Evolutionary conservation across 2,329 filamentous ascomycete species (phyloP).

Genomic region (Teratosphaeria pseudoeucalypti): DNA sequence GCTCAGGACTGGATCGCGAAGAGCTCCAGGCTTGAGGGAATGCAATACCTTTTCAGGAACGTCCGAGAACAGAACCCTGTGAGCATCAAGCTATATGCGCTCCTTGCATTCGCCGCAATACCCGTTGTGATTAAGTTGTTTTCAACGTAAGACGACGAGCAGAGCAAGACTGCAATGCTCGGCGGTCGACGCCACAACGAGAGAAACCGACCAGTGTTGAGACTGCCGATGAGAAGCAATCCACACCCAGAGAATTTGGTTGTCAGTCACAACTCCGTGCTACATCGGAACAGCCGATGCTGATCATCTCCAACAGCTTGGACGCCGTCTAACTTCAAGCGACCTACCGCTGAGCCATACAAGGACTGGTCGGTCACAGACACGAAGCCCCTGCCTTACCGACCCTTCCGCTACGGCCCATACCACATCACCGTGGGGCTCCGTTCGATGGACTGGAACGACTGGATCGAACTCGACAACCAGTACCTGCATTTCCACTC

Average conservation of each 20-base stretch:
- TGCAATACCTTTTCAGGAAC: background rate
- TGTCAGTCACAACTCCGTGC: conserved; percentile 26
- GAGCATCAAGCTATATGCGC: conserved; percentile 4
- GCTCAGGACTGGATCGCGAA: background rate
- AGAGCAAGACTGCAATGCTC: background rate
- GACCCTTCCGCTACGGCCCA: conserved; percentile 67
- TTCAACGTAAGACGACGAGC: background rate
- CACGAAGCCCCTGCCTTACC: conserved; percentile 67
- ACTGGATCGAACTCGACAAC: conserved; percentile 81
- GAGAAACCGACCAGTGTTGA: conserved; percentile 32
- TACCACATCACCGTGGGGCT: conserved; percentile 72
- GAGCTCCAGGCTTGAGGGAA: background rate
- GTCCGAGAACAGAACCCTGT: background rate
- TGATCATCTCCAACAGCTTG: conserved; percentile 36
- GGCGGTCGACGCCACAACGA: conserved; percentile 30
- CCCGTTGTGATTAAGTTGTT: background rate
- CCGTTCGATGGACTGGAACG: conserved; percentile 56
- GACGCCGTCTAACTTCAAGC: conserved; percentile 47
- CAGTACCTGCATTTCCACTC: conserved; percentile 63
- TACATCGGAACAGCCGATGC: background rate
- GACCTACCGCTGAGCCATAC: conserved; percentile 52
- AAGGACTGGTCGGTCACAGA: conserved; percentile 56
- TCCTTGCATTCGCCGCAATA: conserved; percentile 1
- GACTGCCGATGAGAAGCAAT: conserved; percentile 13
- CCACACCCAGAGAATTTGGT: conserved; percentile 34